phyloP scores from a whole-genome alignment of 495 filamentous ascomycete species.

The Daldinia childiae region DNA sequence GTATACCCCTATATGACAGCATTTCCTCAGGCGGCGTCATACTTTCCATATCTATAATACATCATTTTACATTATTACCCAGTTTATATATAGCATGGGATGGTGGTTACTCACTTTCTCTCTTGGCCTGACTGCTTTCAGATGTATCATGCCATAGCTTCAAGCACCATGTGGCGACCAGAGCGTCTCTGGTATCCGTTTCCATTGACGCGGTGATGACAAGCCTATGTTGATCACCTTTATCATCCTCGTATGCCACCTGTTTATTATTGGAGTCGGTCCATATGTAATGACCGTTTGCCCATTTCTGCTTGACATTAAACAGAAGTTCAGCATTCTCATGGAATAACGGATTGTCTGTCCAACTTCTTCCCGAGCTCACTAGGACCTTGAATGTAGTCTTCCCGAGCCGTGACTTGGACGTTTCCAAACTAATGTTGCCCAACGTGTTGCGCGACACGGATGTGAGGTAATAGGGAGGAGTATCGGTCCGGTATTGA shows the following conservation, averaged over 20 bases:
- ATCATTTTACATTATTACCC: background rate
- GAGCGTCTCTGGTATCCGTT: background rate
- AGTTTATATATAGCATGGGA: too few relatives aligned
- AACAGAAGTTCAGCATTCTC: background rate
- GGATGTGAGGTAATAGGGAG: background rate
- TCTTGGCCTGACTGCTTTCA: background rate
- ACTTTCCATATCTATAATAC: background rate
- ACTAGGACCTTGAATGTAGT: background rate
- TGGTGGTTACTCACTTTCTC: background rate
- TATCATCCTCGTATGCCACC: background rate
- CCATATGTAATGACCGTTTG: background rate
- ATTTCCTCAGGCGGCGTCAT: background rate
- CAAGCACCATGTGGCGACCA: background rate
- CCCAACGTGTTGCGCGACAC: background rate
- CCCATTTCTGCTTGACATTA: background rate
- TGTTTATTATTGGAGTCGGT: background rate
- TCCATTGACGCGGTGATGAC: background rate
- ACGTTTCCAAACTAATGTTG: background rate
- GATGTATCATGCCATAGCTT: background rate
- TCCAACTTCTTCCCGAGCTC: background rate
- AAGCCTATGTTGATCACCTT: background rate
- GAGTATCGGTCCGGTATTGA: background rate
- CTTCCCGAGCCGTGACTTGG: background rate
- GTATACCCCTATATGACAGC: background rate
- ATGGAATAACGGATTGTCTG: background rate